These are phyloP conservation scores for Starmerella ratchasimensis DNA, from an alignment of 805 yeast species.

Conservation along the genomic window DNA sequence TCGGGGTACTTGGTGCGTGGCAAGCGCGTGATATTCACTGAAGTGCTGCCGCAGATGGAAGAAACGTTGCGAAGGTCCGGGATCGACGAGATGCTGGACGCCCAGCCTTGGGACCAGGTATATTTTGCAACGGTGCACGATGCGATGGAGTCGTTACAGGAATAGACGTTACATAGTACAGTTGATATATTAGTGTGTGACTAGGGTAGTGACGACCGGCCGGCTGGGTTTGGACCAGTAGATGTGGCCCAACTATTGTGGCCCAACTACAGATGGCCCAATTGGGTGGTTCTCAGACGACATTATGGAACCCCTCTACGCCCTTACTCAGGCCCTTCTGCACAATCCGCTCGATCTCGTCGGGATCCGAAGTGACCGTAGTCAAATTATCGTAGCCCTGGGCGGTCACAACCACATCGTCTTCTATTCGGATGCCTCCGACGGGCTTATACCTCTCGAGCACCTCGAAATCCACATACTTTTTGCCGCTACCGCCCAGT, in stretches of 20 bases:
- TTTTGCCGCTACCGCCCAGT: conserved; percentile 25
- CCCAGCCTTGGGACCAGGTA: conserved; percentile 25
- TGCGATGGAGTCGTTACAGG: conserved; percentile 31
- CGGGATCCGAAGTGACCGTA: conserved; percentile 70
- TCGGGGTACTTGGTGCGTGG: conserved; percentile 38
- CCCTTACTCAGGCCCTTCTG: conserved; percentile 43
- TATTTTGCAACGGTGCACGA: conserved; percentile 41
- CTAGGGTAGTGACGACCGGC: too few species aligned
- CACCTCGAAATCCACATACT: conserved; percentile 49
- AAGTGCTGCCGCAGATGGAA: conserved; percentile 42
- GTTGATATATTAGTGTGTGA: too few species aligned
- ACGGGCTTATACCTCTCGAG: conserved; percentile 68
- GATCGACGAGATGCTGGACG: conserved; percentile 30
- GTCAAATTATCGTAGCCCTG: conserved; percentile 74
- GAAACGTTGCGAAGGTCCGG: conserved; percentile 44
- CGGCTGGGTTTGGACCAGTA: too few species aligned
- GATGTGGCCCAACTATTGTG: too few species aligned
- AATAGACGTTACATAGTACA: not conserved
- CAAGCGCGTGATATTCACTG: conserved; percentile 45
- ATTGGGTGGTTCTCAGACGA: conserved; percentile 3
- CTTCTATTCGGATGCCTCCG: conserved; percentile 98
- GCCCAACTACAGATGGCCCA: too few species aligned
- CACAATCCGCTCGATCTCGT: conserved; percentile 66
- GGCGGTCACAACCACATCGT: conserved; percentile 68
- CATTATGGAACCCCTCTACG: conserved; percentile 9